A percentile compares a stretch with the other conserved stretches of the same genome.
phyloP scores from a whole-genome alignment of 495 filamentous ascomycete species.

The Bathelium albidoporum region DNA sequence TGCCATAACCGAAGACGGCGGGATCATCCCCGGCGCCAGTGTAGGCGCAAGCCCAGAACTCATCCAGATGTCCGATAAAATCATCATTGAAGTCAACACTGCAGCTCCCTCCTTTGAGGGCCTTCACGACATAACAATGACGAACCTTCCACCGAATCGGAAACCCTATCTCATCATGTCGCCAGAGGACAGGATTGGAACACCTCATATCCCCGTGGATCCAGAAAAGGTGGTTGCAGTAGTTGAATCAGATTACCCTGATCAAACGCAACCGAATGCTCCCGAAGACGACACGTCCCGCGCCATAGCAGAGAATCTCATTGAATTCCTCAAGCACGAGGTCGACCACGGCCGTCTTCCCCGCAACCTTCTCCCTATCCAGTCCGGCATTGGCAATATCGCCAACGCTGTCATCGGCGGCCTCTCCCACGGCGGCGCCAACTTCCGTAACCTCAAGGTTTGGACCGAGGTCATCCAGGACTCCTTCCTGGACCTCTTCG shows the following conservation, averaged over 20 bases:
- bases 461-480: slow-evolving; percentile 95
- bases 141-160: slow-evolving; percentile 64
- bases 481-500: slow-evolving; percentile 88
- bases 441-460: slow-evolving; percentile 80
- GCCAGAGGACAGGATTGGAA: slow-evolving; percentile 71
- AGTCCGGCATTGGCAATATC: slow-evolving; percentile 89
- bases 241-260: slow-evolving; percentile 73
- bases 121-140: slow-evolving; percentile 84
- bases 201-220: slow-evolving; percentile 75
- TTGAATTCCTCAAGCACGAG: slow-evolving; percentile 80
- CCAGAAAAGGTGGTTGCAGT: slow-evolving; percentile 80
- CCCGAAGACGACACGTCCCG: slow-evolving; percentile 63
- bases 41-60: slow-evolving; percentile 82
- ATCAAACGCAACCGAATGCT: slow-evolving; percentile 67
- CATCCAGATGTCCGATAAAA: slow-evolving; percentile 46
- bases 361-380: slow-evolving; percentile 66
- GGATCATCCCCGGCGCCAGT: slow-evolving; percentile 78
- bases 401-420: slow-evolving; percentile 88
- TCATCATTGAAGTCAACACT: slow-evolving; percentile 92
- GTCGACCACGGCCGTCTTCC: slow-evolving; percentile 69
- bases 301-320: slow-evolving; percentile 68
- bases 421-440: slow-evolving; percentile 54
- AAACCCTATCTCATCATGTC: slow-evolving; percentile 84
- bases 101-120: slow-evolving; percentile 75
- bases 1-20: slow-evolving; percentile 86